These are phyloP conservation scores for Zymoseptoria passerinii DNA, from an alignment of 2,329 filamentous ascomycete genomes.

Conservation along the genomic window DNA sequence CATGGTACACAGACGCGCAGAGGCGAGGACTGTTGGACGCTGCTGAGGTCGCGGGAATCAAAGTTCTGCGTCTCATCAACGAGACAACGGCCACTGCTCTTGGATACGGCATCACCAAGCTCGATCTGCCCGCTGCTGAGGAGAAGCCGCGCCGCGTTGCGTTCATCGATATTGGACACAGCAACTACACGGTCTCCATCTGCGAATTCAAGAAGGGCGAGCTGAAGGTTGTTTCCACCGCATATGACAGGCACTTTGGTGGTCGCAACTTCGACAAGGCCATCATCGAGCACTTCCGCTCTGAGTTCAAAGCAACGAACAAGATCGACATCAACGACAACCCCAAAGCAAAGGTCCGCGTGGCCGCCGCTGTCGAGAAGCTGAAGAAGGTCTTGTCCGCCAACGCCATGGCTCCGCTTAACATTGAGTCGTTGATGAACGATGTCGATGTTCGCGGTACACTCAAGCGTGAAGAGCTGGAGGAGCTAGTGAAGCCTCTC, in stretches of 20 bases:
- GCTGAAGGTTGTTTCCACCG: conserved; percentile 82
- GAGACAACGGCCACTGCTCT: conserved; percentile 94
- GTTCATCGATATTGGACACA: conserved; percentile 93
- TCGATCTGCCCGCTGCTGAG: conserved; percentile 78
- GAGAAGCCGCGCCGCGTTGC: conserved; percentile 86
- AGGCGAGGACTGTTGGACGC: conserved; percentile 83
- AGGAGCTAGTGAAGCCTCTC: conserved; percentile 79
- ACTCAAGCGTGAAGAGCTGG: conserved; percentile 89
- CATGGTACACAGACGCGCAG: conserved; percentile 96
- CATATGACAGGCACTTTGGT: conserved; percentile 93
- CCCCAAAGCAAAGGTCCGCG: conserved; percentile 79
- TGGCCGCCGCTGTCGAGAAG: conserved; percentile 85
- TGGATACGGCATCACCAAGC: conserved; percentile 95
- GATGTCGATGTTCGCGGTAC: conserved; percentile 84
- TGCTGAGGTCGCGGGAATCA: conserved; percentile 85
- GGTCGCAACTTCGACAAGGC: conserved; percentile 96
- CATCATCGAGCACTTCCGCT: conserved; percentile 85
- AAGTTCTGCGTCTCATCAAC: conserved; percentile 90
- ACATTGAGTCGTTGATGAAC: conserved; percentile 98
- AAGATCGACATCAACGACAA: conserved; percentile 92
- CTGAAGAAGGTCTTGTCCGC: conserved; percentile 97
- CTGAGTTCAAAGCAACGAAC: conserved; percentile 96
- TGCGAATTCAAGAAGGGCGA: conserved; percentile 98
- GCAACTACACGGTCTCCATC: conserved; percentile 87
- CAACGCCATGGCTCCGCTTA: conserved; percentile 84